A percentile compares a stretch with the other conserved stretches of the same genome.
phyloP scores from a whole-genome alignment of 2,329 filamentous ascomycete species.

The Cladosporium oxysporum region DNA sequence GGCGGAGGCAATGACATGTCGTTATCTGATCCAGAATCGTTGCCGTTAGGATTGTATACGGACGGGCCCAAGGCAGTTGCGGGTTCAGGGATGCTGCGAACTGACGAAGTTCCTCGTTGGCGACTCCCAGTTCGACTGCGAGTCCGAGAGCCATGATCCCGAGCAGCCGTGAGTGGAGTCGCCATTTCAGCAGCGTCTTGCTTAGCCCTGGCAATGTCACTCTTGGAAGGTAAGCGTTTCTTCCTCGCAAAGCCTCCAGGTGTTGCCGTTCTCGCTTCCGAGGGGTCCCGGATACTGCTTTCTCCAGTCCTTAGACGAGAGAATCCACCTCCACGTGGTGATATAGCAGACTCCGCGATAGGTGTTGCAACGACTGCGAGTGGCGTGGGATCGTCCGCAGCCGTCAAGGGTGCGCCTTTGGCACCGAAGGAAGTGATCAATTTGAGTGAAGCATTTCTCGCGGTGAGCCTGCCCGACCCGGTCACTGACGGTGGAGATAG shows the following conservation, averaged over 20 bases:
- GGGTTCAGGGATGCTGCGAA: slow-evolving; percentile 30
- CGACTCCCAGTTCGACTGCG: slow-evolving; percentile 18
- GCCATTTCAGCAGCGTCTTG: slow-evolving; percentile 60
- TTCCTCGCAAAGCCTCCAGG: slow-evolving; percentile 60
- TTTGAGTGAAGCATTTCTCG: slow-evolving; percentile 82
- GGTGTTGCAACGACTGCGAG: slow-evolving; percentile 67
- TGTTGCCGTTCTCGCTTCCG: slow-evolving; percentile 50
- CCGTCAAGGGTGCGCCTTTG: slow-evolving; percentile 59
- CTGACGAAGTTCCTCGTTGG: slow-evolving; percentile 28
- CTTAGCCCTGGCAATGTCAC: slow-evolving; percentile 42
- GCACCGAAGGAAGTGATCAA: slow-evolving; percentile 87
- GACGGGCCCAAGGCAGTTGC: slow-evolving; percentile 30
- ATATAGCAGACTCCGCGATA: slow-evolving; percentile 69
- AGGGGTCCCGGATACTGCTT: slow-evolving; percentile 52
- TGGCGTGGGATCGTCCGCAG: slow-evolving; percentile 54
- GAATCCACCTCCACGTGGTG: slow-evolving; percentile 56
- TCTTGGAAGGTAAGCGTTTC: slow-evolving; percentile 69
- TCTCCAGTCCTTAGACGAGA: slow-evolving; percentile 44
- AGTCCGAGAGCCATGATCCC: slow-evolving; percentile 41
- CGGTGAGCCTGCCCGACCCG: slow-evolving; percentile 55
- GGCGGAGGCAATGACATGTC: slow-evolving; percentile 66
- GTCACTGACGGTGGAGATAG: slow-evolving; percentile 68
- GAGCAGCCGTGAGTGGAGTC: slow-evolving; percentile 65
- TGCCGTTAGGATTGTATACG: slow-evolving; percentile 24
- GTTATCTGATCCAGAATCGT: slow-evolving; percentile 22